These are phyloP conservation scores for Xylariaceae sp. DNA, from an alignment of 2,329 filamentous ascomycete species.

Conservation along the genomic window DNA sequence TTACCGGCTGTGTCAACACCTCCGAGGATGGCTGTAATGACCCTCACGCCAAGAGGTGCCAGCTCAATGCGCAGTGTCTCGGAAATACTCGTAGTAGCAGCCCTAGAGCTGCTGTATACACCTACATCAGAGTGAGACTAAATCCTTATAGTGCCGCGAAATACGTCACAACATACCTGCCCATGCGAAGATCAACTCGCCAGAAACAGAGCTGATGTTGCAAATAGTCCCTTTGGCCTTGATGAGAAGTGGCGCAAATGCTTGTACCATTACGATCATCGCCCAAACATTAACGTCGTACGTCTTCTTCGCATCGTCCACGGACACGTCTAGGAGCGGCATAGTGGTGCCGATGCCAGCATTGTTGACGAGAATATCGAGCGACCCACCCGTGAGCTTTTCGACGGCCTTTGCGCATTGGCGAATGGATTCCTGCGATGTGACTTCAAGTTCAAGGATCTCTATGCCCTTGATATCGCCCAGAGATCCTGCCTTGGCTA, in stretches of 20 bases:
- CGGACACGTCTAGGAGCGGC: constrained; percentile 18
- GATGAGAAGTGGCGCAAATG: constrained; percentile 17
- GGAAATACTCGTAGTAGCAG: background rate
- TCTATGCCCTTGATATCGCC: background rate
- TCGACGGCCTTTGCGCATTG: background rate
- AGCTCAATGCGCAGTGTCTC: constrained; percentile 5
- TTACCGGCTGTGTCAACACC: background rate
- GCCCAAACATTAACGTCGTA: constrained; percentile 22
- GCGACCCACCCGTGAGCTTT: background rate
- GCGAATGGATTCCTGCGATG: constrained; percentile 14
- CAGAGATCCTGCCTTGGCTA: constrained; percentile 2
- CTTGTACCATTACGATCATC: constrained; percentile 2
- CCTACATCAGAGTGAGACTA: too few relatives aligned
- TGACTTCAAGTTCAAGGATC: constrained; percentile 25
- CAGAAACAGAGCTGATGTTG: constrained; percentile 13
- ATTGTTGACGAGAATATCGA: constrained; percentile 28
- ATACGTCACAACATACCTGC: background rate
- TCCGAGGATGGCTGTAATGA: background rate
- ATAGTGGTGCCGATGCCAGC: constrained; percentile 5
- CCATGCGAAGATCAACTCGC: constrained; percentile 2
- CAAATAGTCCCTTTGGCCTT: background rate
- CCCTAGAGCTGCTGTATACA: constrained; percentile 1
- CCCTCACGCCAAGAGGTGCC: constrained; percentile 7
- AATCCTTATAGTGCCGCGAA: too few relatives aligned
- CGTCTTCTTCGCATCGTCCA: constrained; percentile 9